These are phyloP conservation scores for Gnetum montanum DNA, from an alignment of 75 land plant species.

Conservation along the genomic window DNA sequence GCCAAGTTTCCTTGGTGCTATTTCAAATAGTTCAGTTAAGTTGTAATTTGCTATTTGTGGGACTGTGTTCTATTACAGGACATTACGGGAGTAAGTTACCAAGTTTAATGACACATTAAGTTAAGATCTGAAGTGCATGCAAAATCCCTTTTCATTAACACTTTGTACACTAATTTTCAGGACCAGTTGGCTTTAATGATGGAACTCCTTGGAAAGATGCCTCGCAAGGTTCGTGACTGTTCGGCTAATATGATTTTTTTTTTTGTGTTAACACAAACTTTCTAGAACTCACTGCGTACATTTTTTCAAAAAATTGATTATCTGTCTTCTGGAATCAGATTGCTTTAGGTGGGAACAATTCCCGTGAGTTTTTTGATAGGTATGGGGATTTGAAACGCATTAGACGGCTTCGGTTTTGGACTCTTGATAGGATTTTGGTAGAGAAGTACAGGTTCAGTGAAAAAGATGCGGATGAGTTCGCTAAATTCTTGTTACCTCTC, in stretches of 20 bases:
- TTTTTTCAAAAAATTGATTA: neutral
- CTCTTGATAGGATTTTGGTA: slow-evolving; percentile 52
- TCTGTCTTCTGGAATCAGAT: slow-evolving; percentile 43
- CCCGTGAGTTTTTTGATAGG: slow-evolving; percentile 74
- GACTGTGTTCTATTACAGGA: too few relatives aligned
- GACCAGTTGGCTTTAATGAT: slow-evolving; percentile 94
- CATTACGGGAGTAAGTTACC: too few relatives aligned
- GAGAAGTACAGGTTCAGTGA: slow-evolving; percentile 65
- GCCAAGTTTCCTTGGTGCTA: too few relatives aligned
- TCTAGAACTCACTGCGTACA: neutral
- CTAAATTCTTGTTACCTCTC: slow-evolving; percentile 66
- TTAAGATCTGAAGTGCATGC: too few relatives aligned
- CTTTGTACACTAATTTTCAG: slow-evolving; percentile 29
- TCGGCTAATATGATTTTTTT: neutral
- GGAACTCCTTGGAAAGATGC: slow-evolving; percentile 89
- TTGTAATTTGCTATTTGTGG: too few relatives aligned
- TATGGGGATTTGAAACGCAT: slow-evolving; percentile 85
- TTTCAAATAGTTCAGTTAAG: too few relatives aligned
- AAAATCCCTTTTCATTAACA: neutral
- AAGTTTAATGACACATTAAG: too few relatives aligned
- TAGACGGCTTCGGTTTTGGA: slow-evolving; percentile 62
- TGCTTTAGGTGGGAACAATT: slow-evolving; percentile 58
- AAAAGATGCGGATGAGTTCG: slow-evolving; percentile 56
- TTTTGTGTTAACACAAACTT: neutral
- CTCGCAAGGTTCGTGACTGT: slow-evolving; percentile 52